Conservation (phyloP, 495 filamentous ascomycete species). For the Aspergillus indologenus region DNA sequence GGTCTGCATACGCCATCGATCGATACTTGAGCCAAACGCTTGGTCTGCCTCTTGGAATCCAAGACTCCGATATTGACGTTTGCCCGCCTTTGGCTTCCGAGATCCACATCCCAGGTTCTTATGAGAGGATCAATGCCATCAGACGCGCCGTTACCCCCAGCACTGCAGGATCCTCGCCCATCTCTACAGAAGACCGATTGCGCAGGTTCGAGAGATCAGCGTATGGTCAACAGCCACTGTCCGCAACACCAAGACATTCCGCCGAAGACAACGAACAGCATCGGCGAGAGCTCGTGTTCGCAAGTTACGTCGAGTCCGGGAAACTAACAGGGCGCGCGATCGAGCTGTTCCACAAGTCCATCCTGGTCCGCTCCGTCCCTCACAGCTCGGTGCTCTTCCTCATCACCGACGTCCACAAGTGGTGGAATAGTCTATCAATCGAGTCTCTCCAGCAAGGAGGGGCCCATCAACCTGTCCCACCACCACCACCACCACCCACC, state of each 20-base stretch:
- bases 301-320: conserved; percentile 41
- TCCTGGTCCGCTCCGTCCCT: conserved; percentile 34
- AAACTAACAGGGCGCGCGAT: conserved; percentile 39
- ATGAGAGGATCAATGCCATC: conserved; percentile 1
- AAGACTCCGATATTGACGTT: conserved; percentile 44
- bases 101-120: conserved; percentile 25
- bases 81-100: conserved; percentile 34
- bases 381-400: conserved; percentile 36
- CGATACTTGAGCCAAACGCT: conserved; percentile 48
- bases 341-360: conserved; percentile 44
- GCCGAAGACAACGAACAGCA: conserved; percentile 13
- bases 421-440: conserved; percentile 41
- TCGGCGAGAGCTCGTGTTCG: conserved; percentile 30
- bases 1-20: conserved; percentile 50
- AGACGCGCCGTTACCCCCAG: background rate
- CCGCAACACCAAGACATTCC: background rate
- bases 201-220: background rate
- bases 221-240: background rate
- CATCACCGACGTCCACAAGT: conserved; percentile 44
- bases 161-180: background rate
- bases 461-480: background rate
- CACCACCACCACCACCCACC: conserved; percentile 4
- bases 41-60: conserved; percentile 42
- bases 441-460: conserved; percentile 19
- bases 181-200: background rate